A percentile compares a stretch with the other conserved stretches of the same genome.
These are phyloP conservation scores for Tuber calosporum DNA, from an alignment of 495 filamentous ascomycete genomes.

Conservation along the genomic window DNA sequence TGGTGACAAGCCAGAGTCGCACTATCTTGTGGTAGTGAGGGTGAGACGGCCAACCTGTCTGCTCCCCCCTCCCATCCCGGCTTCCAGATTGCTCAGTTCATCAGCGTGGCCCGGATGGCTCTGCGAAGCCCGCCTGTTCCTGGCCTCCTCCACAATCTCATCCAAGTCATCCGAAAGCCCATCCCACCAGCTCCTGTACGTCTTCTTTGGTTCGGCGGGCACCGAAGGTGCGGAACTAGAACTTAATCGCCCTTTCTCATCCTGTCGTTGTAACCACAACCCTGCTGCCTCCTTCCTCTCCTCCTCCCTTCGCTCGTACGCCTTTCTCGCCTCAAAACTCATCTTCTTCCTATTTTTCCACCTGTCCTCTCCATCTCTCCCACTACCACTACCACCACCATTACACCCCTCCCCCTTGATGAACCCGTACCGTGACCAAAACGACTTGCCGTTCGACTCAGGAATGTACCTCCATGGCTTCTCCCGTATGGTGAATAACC, in stretches of 20 bases:
- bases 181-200: constrained; percentile 32
- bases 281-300: constrained; percentile 39
- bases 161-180: constrained; percentile 18
- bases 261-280: constrained; percentile 29
- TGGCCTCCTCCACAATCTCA: constrained; percentile 40
- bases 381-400: background rate
- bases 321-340: constrained; percentile 39
- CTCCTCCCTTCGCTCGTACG: constrained; percentile 39
- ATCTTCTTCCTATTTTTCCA: constrained; percentile 39
- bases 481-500: constrained; percentile 59
- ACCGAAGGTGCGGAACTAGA: background rate
- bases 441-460: constrained; percentile 43
- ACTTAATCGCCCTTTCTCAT: constrained; percentile 17
- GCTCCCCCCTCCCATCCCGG: constrained; percentile 25
- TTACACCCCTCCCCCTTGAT: constrained; percentile 23
- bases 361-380: constrained; percentile 25
- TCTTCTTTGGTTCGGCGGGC: constrained; percentile 11
- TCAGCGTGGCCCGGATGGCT: constrained; percentile 12
- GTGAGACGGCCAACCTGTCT: constrained; percentile 17
- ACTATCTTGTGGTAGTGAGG: background rate
- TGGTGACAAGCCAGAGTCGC: background rate
- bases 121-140: constrained; percentile 40
- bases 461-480: constrained; percentile 60
- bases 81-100: constrained; percentile 26
- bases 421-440: constrained; percentile 40